phyloP scores from a whole-genome alignment of 179 eudicot species.

The Amaranthus tricolor region DNA sequence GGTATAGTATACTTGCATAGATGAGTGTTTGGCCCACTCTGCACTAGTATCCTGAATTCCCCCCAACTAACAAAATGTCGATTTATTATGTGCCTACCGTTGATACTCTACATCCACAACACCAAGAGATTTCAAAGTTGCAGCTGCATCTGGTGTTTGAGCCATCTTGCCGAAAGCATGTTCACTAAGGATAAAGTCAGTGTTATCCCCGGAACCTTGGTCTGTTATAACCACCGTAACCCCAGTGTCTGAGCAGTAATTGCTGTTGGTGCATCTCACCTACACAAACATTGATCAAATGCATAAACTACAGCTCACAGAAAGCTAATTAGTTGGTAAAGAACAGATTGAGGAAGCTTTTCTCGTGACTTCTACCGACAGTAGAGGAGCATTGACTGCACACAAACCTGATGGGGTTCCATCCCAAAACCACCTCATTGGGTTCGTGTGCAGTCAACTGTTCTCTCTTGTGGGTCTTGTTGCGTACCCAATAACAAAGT shows the following conservation, averaged over 20 bases:
- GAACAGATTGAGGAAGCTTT: background rate
- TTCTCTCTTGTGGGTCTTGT: no score
- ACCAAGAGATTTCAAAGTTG: constrained; percentile 49
- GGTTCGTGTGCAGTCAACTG: no score
- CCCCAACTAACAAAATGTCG: no score
- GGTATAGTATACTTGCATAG: no score
- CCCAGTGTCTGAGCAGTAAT: constrained; percentile 64
- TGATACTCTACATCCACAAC: constrained; percentile 62
- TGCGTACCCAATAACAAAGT: no score
- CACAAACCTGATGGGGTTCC: no score
- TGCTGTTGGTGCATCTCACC: constrained; percentile 67
- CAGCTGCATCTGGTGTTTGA: constrained; percentile 54
- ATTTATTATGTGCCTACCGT: constrained; percentile 38
- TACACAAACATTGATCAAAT: constrained; percentile 12
- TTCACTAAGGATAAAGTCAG: constrained; percentile 64
- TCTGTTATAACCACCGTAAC: constrained; percentile 64
- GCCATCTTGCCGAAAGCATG: constrained; percentile 64
- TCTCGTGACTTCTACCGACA: background rate
- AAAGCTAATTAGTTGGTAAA: constrained; percentile 1
- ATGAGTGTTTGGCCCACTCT: no score
- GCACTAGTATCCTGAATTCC: no score
- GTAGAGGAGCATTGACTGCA: no score
- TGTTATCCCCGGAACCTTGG: constrained; percentile 49
- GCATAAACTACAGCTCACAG: background rate
- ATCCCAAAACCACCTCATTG: no score